Conservation (phyloP, 176 grass and related monocot genomes). For the Musa itinerans region DNA sequence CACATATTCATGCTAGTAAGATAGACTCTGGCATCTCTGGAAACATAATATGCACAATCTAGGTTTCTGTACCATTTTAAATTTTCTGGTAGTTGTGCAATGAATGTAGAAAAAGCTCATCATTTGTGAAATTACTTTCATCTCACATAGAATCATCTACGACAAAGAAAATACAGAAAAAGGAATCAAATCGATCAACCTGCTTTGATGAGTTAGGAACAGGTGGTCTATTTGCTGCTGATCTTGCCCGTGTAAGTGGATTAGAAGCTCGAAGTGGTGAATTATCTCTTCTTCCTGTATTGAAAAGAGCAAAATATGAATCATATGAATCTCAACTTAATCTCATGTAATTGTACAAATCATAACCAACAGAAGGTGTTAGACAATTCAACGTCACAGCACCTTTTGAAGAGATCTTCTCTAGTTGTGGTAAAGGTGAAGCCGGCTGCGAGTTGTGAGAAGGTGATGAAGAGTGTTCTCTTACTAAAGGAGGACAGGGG, state of each 20-base stretch:
- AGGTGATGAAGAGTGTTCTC: not conserved
- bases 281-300: constrained; percentile 1
- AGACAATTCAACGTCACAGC: constrained; percentile 14
- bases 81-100: not conserved
- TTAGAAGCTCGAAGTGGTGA: constrained; percentile 29
- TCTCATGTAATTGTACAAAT: constrained; percentile 17
- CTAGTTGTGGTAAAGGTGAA: not conserved
- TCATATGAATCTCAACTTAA: not conserved
- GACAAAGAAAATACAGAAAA: not conserved
- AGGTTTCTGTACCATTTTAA: not conserved
- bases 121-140: too few relatives aligned
- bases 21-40: not conserved
- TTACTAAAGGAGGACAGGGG: not conserved
- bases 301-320: constrained; percentile 25
- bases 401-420: not conserved
- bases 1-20: not conserved
- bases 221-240: not conserved
- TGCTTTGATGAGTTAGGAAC: not conserved
- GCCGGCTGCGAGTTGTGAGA: not conserved
- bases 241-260: not conserved
- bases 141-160: too few relatives aligned
- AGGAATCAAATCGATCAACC: not conserved
- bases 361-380: constrained; percentile 36
- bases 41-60: not conserved
- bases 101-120: too few relatives aligned